Percentiles rank a stretch among this genome's conserved stretches.
Conservation (phyloP, 2,329 filamentous ascomycete genomes). For the Phialemonium atrogriseum region DNA sequence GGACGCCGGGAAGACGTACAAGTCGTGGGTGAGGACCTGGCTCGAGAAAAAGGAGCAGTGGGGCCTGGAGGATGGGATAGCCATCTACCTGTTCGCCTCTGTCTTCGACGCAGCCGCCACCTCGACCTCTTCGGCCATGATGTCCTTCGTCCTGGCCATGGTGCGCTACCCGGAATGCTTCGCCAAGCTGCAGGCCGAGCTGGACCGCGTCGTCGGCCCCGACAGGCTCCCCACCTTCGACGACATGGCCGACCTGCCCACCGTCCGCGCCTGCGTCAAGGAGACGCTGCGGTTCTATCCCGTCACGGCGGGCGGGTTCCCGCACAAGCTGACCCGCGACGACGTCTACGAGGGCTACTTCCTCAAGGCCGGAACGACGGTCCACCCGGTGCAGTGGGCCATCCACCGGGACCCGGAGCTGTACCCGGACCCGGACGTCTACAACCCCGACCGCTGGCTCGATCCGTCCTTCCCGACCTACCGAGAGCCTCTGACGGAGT, state of each 20-base stretch:
- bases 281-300: slow-evolving; percentile 4
- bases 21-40: slow-evolving; percentile 21
- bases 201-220: slow-evolving; percentile 1
- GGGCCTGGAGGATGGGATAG: slow-evolving; percentile 14
- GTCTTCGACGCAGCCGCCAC: slow-evolving; percentile 27
- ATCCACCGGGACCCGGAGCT: slow-evolving; percentile 15
- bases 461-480: slow-evolving; percentile 17
- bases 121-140: slow-evolving; percentile 20
- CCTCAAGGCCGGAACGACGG: slow-evolving; percentile 8
- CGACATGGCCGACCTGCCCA: slow-evolving; percentile 1
- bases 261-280: slow-evolving; percentile 2
- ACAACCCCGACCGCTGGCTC: slow-evolving; percentile 20
- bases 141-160: slow-evolving; percentile 14
- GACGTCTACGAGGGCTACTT: slow-evolving; percentile 11
- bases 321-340: slow-evolving; percentile 7
- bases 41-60: slow-evolving; percentile 18
- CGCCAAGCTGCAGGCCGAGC: neutral
- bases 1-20: slow-evolving; percentile 11
- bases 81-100: slow-evolving; percentile 17
- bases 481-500: slow-evolving; percentile 16
- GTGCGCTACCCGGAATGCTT: slow-evolving; percentile 3
- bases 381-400: slow-evolving; percentile 8
- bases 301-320: slow-evolving; percentile 3
- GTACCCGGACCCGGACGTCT: slow-evolving; percentile 19
- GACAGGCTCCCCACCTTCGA: slow-evolving; percentile 1